A percentile compares a stretch with the other conserved stretches of the same genome.
Conservation (phyloP, 345 rosid genomes). For the Hypericum androsaemum region DNA sequence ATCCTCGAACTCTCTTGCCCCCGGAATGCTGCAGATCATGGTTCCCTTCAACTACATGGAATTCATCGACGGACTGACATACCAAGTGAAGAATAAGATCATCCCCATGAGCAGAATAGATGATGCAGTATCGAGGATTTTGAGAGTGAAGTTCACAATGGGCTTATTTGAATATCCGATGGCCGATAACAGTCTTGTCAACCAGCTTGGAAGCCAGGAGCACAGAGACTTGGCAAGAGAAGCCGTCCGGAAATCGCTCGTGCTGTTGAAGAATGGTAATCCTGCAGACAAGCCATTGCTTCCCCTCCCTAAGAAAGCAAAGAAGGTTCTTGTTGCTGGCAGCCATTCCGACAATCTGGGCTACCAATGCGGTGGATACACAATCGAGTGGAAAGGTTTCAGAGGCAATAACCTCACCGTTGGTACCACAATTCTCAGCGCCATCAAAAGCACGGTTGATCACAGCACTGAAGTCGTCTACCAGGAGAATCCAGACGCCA, state of each 20-base stretch:
- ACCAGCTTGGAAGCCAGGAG: constrained; percentile 6
- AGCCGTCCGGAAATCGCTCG: constrained; percentile 3
- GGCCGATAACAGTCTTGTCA: background rate
- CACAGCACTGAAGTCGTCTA: background rate
- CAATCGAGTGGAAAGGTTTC: background rate
- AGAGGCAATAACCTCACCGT: background rate
- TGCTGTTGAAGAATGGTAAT: constrained; percentile 4
- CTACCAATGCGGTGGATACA: constrained; percentile 2
- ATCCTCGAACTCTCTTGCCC: background rate
- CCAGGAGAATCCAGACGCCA: background rate
- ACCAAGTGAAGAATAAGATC: constrained; percentile 2
- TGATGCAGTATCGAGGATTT: constrained; percentile 4
- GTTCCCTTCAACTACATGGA: constrained; percentile 5
- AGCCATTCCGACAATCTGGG: constrained; percentile 4
- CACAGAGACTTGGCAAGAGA: constrained; percentile 7
- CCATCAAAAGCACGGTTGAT: background rate
- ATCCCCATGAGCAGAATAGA: constrained; percentile 2
- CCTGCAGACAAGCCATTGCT: background rate
- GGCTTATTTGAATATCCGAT: constrained; percentile 3
- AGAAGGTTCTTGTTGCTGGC: constrained; percentile 4
- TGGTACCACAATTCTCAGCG: constrained; percentile 2
- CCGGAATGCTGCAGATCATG: constrained; percentile 1
- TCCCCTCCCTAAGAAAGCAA: constrained; percentile 7
- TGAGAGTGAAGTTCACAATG: constrained; percentile 5
- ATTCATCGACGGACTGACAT: background rate